Evolutionary conservation across 2,329 filamentous ascomycete genomes (phyloP), one percentile per base, ranked within the genome.

Genomic region (Neopestalotiopsis sp.): DNA sequence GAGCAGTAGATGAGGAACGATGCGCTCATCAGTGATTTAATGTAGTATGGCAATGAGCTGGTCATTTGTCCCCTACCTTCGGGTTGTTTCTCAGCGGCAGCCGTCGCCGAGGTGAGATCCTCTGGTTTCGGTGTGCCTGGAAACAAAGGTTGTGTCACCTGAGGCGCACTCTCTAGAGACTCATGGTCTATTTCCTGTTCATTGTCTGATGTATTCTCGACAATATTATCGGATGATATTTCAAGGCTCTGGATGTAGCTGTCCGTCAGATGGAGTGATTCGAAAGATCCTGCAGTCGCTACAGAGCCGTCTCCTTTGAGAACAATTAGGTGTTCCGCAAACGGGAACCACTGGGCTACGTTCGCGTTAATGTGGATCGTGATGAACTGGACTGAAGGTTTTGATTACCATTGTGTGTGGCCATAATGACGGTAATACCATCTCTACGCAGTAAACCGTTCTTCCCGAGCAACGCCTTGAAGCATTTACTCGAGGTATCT

Each of bases 351-450:
- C 45, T 67, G 65, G 9, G 56, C 65, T 67, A 30, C 6, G 20
- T 24, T 6, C 1, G 12, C 7, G 40, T 67, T 12, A 67, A 30
- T 24, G 32, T 13, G 12, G n/a, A 32, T 24, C 40, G 24, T 1
- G 3, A 45, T 24, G 24, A 24, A 49, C 4, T 2, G n/a, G 1
- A 28, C 24, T 24, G 24, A 24, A 24, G 24, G 24, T 5, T 4
- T 52, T 56, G n/a, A 4, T n/a, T 56, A 60, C 65, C 65, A 30
- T 67, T 67, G 42, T 67, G 65, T 32, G 65, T 67, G 13, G 65
- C 65, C 65, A 67, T 67, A 6, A 67, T 60, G 7, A 67, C 52
- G 9, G 65, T 45, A 1, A 20, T 67, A 4, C 56, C 30, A 14
- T 28, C 28, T 30, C 30, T 20, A 2, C 65, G 13, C 1, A 67